Conservation (phyloP, 345 rosid genomes). For the Gossypium raimondii region DNA sequence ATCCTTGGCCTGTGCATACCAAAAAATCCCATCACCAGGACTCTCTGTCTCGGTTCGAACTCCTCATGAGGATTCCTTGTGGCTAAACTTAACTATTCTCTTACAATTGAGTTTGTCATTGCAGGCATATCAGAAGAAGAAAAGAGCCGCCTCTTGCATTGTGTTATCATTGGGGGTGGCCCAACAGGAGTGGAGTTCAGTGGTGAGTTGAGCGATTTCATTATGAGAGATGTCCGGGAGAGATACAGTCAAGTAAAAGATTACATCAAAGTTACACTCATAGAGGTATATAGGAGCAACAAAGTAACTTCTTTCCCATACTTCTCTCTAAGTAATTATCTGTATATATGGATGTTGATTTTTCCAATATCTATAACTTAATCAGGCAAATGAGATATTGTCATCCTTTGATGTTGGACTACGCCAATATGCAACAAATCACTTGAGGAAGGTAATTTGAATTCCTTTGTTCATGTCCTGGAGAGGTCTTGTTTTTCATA, state of each 20-base stretch:
- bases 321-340: not conserved
- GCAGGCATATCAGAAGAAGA: constrained; percentile 75
- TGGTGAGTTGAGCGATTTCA: constrained; percentile 93
- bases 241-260: constrained; percentile 70
- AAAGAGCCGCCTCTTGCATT: constrained; percentile 73
- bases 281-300: constrained; percentile 50
- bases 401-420: constrained; percentile 74
- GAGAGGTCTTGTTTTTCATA: constrained; percentile 2
- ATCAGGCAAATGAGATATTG: constrained; percentile 79
- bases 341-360: not conserved
- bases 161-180: constrained; percentile 93
- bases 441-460: constrained; percentile 51
- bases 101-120: constrained; percentile 1
- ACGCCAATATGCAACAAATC: constrained; percentile 57
- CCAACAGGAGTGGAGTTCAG: constrained; percentile 98
- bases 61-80: not conserved
- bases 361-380: not conserved
- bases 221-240: constrained; percentile 78
- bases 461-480: not conserved
- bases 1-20: not conserved
- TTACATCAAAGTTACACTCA: constrained; percentile 74
- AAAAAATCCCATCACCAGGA: not conserved
- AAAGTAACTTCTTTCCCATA: not conserved
- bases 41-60: not conserved
- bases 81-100: not conserved